These are phyloP conservation scores for Uronychia binucleata DNA, from an alignment of 73 alveolate species.

Conservation along the genomic window DNA sequence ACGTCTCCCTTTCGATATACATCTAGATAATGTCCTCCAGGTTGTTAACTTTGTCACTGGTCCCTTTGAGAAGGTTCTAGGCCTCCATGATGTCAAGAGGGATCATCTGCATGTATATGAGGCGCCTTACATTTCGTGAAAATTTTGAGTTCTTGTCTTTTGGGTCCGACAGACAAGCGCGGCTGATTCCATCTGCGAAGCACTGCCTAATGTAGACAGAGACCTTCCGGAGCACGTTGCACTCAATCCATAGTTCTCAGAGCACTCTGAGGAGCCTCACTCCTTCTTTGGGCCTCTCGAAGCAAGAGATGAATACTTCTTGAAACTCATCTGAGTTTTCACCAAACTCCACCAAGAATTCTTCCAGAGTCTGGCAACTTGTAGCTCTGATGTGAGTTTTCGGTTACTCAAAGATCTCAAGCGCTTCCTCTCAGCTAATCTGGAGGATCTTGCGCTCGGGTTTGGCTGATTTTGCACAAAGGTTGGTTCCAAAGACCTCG, in stretches of 20 bases:
- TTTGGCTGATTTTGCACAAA: slow-evolving; percentile 22
- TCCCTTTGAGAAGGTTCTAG: slow-evolving; percentile 23
- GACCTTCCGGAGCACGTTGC: slow-evolving; percentile 54
- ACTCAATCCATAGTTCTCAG: slow-evolving; percentile 64
- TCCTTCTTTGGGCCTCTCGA: slow-evolving; percentile 33
- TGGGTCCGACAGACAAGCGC: slow-evolving; percentile 47
- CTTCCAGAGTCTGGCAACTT: slow-evolving; percentile 52
- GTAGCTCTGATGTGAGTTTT: too few species aligned
- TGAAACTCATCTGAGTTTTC: slow-evolving; percentile 52
- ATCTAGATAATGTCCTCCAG: slow-evolving; percentile 40
- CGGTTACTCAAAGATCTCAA: slow-evolving; percentile 34
- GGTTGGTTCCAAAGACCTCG: slow-evolving; percentile 49
- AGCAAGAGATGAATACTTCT: slow-evolving; percentile 26
- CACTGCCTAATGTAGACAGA: slow-evolving; percentile 54
- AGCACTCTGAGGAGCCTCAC: slow-evolving; percentile 25
- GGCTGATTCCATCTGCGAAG: slow-evolving; percentile 53
- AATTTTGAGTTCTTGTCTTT: slow-evolving; percentile 51
- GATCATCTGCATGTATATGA: background rate
- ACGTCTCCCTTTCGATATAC: slow-evolving; percentile 59
- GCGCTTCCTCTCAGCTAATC: slow-evolving; percentile 39
- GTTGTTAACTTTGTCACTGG: slow-evolving; percentile 38
- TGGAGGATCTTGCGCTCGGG: slow-evolving; percentile 17
- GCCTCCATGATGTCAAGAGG: slow-evolving; percentile 56
- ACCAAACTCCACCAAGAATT: slow-evolving; percentile 49
- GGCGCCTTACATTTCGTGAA: slow-evolving; percentile 15